Percentiles rank a stretch among this genome's conserved stretches.
These are phyloP conservation scores for Capsella rubella DNA, from an alignment of 441 rosid species.

Conservation along the genomic window DNA sequence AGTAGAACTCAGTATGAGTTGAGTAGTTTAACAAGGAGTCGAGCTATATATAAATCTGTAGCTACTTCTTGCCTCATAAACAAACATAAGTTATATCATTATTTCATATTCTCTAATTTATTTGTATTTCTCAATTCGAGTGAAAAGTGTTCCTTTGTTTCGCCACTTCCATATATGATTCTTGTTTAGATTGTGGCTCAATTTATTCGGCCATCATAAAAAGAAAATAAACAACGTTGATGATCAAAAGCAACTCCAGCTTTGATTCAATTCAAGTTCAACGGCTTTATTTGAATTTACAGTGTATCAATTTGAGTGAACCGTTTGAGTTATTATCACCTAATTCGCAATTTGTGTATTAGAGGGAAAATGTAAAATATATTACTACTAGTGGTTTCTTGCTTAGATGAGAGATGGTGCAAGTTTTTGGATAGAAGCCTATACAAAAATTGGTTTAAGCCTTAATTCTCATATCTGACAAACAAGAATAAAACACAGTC, in stretches of 20 bases:
- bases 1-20: slow-evolving; percentile 11
- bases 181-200: background rate
- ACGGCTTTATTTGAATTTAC: too few relatives aligned
- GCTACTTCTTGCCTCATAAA: slow-evolving; percentile 33
- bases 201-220: background rate
- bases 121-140: slow-evolving; percentile 24
- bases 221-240: background rate
- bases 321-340: too few relatives aligned
- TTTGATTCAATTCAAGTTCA: background rate
- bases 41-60: slow-evolving; percentile 36
- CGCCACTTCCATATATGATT: background rate
- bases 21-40: slow-evolving; percentile 30
- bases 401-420: background rate
- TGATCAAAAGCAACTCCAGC: background rate
- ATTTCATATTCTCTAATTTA: slow-evolving; percentile 26
- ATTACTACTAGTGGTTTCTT: too few relatives aligned
- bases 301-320: too few relatives aligned
- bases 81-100: slow-evolving; percentile 33
- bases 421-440: background rate
- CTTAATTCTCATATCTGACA: background rate
- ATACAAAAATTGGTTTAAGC: background rate
- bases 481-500: slow-evolving; percentile 5
- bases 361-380: too few relatives aligned
- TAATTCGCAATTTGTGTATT: too few relatives aligned
- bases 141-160: background rate